phyloP scores from a whole-genome alignment of 2,329 filamentous ascomycete genomes.

The Penicillium thymicola region DNA sequence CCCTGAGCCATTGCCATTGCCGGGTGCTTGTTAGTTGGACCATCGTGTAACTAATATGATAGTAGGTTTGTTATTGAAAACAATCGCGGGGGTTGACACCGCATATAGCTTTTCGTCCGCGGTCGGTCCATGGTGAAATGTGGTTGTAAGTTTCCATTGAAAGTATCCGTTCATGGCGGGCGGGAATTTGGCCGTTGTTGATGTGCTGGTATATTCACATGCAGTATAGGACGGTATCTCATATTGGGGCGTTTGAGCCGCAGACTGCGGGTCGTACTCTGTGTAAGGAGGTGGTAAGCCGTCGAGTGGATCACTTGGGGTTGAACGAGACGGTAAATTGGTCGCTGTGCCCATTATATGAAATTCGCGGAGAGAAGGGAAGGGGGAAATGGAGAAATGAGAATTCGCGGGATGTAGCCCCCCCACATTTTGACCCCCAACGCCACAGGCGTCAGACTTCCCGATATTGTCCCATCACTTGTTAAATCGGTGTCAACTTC shows the following conservation, averaged over 20 bases:
- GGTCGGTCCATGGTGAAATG: conserved; percentile 14
- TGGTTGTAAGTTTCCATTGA: conserved; percentile 11
- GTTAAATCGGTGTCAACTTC: neutral
- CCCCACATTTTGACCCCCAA: neutral
- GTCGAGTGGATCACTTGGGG: neutral
- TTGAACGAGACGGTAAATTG: neutral
- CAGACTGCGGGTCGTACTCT: neutral
- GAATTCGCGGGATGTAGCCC: neutral
- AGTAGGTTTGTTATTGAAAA: conserved; percentile 10
- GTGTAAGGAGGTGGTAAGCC: neutral
- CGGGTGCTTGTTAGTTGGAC: conserved; percentile 9
- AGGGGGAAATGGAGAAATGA: neutral
- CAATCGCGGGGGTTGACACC: conserved; percentile 1
- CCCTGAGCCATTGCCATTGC: conserved; percentile 6
- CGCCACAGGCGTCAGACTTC: neutral
- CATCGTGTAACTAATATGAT: conserved; percentile 10
- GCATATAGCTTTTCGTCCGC: conserved; percentile 11
- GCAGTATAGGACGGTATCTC: neutral
- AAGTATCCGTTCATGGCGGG: conserved; percentile 15
- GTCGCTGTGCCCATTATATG: neutral
- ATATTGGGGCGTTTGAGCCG: neutral
- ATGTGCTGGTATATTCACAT: neutral
- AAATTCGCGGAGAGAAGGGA: neutral
- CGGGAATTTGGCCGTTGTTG: conserved; percentile 10
- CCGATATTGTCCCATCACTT: neutral